Evolutionary conservation across 345 rosid species (phyloP), one percentile per base, ranked within the genome.

Genomic region (Salix dunnii): DNA sequence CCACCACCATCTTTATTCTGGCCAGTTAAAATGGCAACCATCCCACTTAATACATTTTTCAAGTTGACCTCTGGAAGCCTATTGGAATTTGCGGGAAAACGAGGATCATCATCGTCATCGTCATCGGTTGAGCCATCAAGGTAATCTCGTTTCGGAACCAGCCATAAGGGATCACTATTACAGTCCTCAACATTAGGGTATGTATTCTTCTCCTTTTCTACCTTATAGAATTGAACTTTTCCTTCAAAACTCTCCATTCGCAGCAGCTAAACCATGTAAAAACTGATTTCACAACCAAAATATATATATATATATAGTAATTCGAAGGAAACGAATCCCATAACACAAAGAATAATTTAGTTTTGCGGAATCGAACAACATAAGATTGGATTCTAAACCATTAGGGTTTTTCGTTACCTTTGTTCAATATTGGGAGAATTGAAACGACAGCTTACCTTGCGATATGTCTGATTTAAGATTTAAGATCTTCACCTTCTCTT

Each of bases 1-100:
- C 42, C 63, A 11, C 40, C 40, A 2, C 76, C 71, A 75, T 43
- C 73, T 82, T 91, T 91, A 82, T 91, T 90, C 67, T 61, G 74
- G 30, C 99, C 98, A 0, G 93, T 93, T 73, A 96, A 77, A 64
- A 96, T 93, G 6, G 98, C 95, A 78, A 93, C 62, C 75, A 96
- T 72, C 70, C 98, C 99, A 40, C 73, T 74, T 70, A 93, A 68
- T 30, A 96, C 94, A 85, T 96, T 93, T 78, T 89, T 93, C 89
- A 93, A 82, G 83, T 92, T 93, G 4, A 93, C 96, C 82, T 90
- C 97, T 2, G 96, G 97, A 46, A 79, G 74, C 58, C 23, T 68
- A 48, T 49, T 72, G 73, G 13, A 73, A 66, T 62, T 83, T 30
- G 68, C 46, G 6, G 82, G 49, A 25, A 61, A 65, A 48, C 69